Evolutionary conservation across 2,329 filamentous ascomycete species (phyloP).

Genomic region (Trichophyton equinum): DNA sequence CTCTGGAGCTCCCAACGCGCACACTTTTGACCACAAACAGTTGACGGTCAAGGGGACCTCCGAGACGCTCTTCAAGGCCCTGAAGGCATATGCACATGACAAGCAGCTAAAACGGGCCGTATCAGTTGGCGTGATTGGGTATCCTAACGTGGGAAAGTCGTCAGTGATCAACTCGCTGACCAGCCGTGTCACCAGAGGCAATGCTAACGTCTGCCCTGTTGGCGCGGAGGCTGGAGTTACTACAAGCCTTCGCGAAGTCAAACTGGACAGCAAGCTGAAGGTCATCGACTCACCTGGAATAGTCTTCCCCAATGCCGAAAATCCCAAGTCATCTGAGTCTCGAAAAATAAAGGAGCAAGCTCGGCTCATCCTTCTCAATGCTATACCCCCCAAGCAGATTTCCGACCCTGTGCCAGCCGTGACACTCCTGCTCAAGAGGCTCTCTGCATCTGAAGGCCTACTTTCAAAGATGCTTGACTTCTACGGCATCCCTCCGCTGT

Average conservation of each 20-base stretch:
- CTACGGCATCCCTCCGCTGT: conserved; percentile 72
- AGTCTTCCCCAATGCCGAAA: conserved; percentile 60
- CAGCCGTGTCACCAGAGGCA: conserved; percentile 54
- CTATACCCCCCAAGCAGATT: conserved; percentile 86
- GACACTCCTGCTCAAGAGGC: conserved; percentile 64
- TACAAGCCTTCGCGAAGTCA: conserved; percentile 75
- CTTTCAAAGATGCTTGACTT: conserved; percentile 67
- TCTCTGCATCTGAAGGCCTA: conserved; percentile 60
- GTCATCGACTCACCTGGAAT: conserved; percentile 90
- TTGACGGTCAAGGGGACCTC: conserved; percentile 78
- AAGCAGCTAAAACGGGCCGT: conserved; percentile 80
- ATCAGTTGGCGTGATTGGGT: conserved; percentile 86
- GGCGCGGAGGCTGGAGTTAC: conserved; percentile 89
- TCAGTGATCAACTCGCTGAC: conserved; percentile 91
- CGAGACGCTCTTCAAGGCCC: conserved; percentile 68
- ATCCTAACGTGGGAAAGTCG: conserved; percentile 92
- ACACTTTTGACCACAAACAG: conserved; percentile 84
- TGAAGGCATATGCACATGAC: conserved; percentile 75
- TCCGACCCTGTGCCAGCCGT: conserved; percentile 84
- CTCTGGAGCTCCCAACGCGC: conserved; percentile 67
- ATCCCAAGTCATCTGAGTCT: conserved; percentile 44
- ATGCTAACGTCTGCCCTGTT: conserved; percentile 61
- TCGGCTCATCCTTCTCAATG: conserved; percentile 76
- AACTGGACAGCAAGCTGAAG: conserved; percentile 88
- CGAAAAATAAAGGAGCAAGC: conserved; percentile 62